A percentile compares a stretch with the other conserved stretches of the same genome.
These are phyloP conservation scores for Spathaspora boniae DNA, from an alignment of 805 yeast species.

Conservation along the genomic window DNA sequence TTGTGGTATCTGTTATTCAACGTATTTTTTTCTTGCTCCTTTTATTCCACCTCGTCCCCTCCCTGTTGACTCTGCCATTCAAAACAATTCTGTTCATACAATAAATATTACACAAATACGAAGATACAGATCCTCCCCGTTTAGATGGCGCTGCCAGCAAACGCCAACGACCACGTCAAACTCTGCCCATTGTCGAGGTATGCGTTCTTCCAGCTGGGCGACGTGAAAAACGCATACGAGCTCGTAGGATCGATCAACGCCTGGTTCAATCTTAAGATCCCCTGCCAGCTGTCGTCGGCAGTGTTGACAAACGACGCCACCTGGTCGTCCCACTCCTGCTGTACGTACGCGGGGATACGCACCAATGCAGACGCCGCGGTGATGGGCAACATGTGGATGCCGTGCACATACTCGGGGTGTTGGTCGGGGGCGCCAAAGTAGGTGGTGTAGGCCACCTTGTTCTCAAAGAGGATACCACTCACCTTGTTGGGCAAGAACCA, in stretches of 20 bases:
- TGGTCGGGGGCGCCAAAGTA: slow-evolving; percentile 53
- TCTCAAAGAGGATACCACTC: slow-evolving; percentile 69
- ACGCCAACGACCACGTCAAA: slow-evolving; percentile 59
- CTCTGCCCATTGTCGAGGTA: slow-evolving; percentile 63
- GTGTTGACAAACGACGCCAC: slow-evolving; percentile 41
- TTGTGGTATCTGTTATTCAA: neutral
- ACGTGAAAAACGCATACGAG: slow-evolving; percentile 58
- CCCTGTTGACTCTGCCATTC: too few relatives aligned
- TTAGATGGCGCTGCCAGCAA: slow-evolving; percentile 47
- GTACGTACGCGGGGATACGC: slow-evolving; percentile 50
- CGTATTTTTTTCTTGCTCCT: neutral
- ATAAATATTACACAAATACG: neutral
- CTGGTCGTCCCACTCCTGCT: slow-evolving; percentile 60
- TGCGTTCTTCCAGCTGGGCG: slow-evolving; percentile 17
- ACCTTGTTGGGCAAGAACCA: slow-evolving; percentile 58
- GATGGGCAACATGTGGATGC: slow-evolving; percentile 74
- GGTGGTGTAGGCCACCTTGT: slow-evolving; percentile 69
- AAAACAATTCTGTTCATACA: too few relatives aligned
- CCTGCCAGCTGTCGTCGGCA: slow-evolving; percentile 66
- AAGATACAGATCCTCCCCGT: slow-evolving; percentile 5
- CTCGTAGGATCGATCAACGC: slow-evolving; percentile 68
- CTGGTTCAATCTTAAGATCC: slow-evolving; percentile 67
- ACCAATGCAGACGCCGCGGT: slow-evolving; percentile 66
- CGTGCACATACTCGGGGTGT: slow-evolving; percentile 60
- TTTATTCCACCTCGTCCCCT: too few relatives aligned